Evolutionary conservation across 2,329 filamentous ascomycete genomes (phyloP).

Genomic region (Pseudohalonectria lignicola): DNA sequence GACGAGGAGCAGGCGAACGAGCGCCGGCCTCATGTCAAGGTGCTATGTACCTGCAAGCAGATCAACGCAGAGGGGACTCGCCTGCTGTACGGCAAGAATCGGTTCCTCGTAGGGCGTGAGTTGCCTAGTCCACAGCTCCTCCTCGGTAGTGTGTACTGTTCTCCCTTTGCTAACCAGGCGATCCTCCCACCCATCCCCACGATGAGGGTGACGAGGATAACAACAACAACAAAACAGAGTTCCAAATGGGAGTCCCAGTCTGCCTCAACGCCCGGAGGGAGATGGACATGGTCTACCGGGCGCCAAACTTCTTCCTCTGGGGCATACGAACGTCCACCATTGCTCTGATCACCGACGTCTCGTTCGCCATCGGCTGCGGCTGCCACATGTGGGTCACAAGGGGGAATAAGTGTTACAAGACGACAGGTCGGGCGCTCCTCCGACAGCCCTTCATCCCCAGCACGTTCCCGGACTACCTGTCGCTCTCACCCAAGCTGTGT

Average conservation of each 20-base stretch:
- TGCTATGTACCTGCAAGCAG: slow-evolving; percentile 18
- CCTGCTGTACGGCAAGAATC: slow-evolving; percentile 17
- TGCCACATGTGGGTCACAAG: slow-evolving; percentile 6
- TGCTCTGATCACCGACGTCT: slow-evolving; percentile 6
- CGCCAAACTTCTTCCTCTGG: slow-evolving; percentile 10
- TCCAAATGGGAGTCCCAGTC: too few relatives aligned
- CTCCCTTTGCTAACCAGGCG: too few relatives aligned
- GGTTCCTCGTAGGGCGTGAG: slow-evolving; percentile 15
- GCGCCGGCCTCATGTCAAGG: slow-evolving; percentile 13
- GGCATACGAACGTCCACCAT: slow-evolving; percentile 11
- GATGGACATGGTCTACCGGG: slow-evolving; percentile 2
- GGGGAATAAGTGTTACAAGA: neutral
- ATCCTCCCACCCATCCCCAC: slow-evolving; percentile 6
- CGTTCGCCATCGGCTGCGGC: slow-evolving; percentile 9
- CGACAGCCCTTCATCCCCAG: slow-evolving; percentile 2
- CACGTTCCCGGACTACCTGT: neutral
- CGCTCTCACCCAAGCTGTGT: neutral
- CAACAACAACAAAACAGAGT: neutral
- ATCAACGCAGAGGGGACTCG: slow-evolving; percentile 17
- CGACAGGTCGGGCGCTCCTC: slow-evolving; percentile 5
- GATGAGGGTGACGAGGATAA: neutral
- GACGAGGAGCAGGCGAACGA: too few relatives aligned
- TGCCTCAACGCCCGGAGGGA: too few relatives aligned
- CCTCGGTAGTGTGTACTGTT: neutral
- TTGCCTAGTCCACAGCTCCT: neutral